phyloP scores from a whole-genome alignment of 345 rosid species.

The Lepidium africanum region DNA sequence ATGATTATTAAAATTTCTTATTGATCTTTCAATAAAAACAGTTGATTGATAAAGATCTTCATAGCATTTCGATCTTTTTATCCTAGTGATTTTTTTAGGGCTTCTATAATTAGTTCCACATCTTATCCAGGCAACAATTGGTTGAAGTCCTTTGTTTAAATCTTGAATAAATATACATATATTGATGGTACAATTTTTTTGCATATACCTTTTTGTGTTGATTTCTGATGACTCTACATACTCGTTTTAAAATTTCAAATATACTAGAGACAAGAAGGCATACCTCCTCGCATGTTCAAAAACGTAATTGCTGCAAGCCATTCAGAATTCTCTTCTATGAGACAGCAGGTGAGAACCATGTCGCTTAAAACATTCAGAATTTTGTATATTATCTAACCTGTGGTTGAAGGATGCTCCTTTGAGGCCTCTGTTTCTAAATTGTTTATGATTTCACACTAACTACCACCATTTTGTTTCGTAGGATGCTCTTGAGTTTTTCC shows the following conservation, averaged over 20 bases:
- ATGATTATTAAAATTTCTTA: not conserved
- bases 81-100: not conserved
- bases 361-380: not conserved
- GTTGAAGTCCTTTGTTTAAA: not conserved
- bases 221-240: constrained; percentile 12
- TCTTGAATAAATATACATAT: not conserved
- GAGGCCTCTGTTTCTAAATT: not conserved
- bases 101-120: not conserved
- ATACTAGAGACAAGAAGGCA: constrained; percentile 80
- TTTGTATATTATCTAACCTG: not conserved
- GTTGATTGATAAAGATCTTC: not conserved
- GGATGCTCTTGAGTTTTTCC: constrained; percentile 98
- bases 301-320: constrained; percentile 93
- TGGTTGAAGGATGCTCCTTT: not conserved
- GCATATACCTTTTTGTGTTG: not conserved
- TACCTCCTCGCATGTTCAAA: constrained; percentile 97
- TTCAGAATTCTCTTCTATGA: constrained; percentile 87
- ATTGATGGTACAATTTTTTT: not conserved
- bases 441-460: not conserved
- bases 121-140: not conserved
- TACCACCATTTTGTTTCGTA: constrained; percentile 28
- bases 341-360: constrained; percentile 68
- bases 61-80: not conserved
- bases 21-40: not conserved
- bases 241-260: not conserved